phyloP scores from a whole-genome alignment of 495 filamentous ascomycete genomes.

The Aspergillus asperescens region DNA sequence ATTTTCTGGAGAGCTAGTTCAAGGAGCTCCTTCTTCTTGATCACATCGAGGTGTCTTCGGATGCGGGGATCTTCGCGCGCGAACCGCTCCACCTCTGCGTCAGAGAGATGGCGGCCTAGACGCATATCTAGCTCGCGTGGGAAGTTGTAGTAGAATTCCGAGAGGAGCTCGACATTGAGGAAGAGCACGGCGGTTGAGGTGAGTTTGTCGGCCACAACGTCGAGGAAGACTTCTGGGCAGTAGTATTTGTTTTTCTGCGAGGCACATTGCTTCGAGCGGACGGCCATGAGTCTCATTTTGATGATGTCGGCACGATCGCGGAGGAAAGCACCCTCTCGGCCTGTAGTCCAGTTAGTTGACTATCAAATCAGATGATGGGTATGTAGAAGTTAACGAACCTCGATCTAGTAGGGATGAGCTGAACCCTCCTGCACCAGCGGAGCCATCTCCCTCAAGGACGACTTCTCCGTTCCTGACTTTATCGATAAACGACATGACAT shows the following conservation, averaged over 20 bases:
- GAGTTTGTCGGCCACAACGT: constrained; percentile 93
- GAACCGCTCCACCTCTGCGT: constrained; percentile 78
- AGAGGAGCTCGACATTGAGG: constrained; percentile 93
- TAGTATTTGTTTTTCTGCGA: constrained; percentile 82
- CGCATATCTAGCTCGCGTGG: constrained; percentile 84
- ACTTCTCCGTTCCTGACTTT: constrained; percentile 78
- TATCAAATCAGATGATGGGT: background rate
- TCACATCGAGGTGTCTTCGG: constrained; percentile 81
- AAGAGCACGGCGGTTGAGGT: constrained; percentile 93
- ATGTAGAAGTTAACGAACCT: constrained; percentile 48
- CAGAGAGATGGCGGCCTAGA: constrained; percentile 74
- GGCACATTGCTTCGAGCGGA: constrained; percentile 83
- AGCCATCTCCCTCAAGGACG: constrained; percentile 72
- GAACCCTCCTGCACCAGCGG: constrained; percentile 86
- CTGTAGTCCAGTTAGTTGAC: constrained; percentile 42
- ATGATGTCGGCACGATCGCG: constrained; percentile 84
- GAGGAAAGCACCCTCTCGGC: constrained; percentile 88
- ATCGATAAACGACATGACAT: constrained; percentile 90
- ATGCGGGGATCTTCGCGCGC: constrained; percentile 90
- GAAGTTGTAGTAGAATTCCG: constrained; percentile 97
- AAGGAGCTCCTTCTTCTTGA: constrained; percentile 83
- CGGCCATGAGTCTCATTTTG: constrained; percentile 79
- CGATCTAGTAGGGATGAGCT: constrained; percentile 71
- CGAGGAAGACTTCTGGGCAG: constrained; percentile 95
- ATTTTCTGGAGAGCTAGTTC: constrained; percentile 93